Conservation (phyloP, 202 grass and related monocot genomes). For the Panicum hallii region DNA sequence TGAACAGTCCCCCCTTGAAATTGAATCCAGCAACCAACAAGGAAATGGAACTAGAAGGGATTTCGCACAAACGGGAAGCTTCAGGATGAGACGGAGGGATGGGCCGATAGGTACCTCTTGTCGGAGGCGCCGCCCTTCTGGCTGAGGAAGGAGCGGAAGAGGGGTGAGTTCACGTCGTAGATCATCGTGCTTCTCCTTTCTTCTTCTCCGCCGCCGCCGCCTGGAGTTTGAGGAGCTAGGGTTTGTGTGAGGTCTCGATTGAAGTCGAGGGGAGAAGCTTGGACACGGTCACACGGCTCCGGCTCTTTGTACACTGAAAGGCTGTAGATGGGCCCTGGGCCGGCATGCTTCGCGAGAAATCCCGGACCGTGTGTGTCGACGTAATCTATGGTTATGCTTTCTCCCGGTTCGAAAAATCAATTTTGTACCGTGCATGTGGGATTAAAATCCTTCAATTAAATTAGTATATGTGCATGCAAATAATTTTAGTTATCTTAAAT, state of each 20-base stretch:
- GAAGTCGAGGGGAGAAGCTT: neutral
- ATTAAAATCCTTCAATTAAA: too few relatives aligned
- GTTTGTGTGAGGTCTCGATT: slow-evolving; percentile 17
- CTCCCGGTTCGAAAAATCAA: too few relatives aligned
- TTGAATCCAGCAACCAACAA: neutral
- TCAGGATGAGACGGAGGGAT: neutral
- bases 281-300: neutral
- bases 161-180: slow-evolving; percentile 75
- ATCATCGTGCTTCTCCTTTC: slow-evolving; percentile 53
- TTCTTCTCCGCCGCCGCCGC: slow-evolving; percentile 5
- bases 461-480: too few relatives aligned
- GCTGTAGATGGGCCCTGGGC: neutral
- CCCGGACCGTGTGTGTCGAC: too few relatives aligned
- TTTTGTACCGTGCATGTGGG: too few relatives aligned
- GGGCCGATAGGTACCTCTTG: slow-evolving; percentile 41
- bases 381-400: too few relatives aligned
- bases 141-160: slow-evolving; percentile 87
- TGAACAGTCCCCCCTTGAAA: neutral
- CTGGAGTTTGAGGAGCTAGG: slow-evolving; percentile 7
- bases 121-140: slow-evolving; percentile 72
- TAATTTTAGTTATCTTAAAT: too few relatives aligned
- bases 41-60: neutral
- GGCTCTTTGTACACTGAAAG: neutral
- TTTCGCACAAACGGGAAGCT: neutral
- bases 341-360: too few relatives aligned